phyloP scores from a whole-genome alignment of 1,284 basidiomycete species.

The Fomitopsis schrenkii region DNA sequence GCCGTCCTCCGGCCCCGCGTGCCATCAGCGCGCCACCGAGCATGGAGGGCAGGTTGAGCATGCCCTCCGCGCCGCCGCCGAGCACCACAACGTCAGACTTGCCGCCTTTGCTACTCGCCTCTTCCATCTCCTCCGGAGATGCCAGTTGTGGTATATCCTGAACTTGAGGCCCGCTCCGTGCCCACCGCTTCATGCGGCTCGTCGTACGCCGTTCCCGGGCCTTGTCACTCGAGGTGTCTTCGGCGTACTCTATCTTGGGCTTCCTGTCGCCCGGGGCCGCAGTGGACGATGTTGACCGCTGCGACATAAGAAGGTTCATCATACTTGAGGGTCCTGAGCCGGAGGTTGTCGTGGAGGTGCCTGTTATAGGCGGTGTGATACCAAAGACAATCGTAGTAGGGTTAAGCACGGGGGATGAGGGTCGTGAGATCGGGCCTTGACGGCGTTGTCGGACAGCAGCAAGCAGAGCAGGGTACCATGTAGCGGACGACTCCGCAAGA shows the following conservation, averaged over 20 bases:
- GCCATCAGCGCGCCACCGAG: slow-evolving; percentile 15
- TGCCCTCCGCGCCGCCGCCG: slow-evolving; percentile 29
- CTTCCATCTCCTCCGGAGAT: slow-evolving; percentile 35
- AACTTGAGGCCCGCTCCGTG: slow-evolving; percentile 44
- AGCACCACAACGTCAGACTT: slow-evolving; percentile 49
- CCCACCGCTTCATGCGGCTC: slow-evolving; percentile 68
- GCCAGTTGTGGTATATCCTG: slow-evolving; percentile 59
- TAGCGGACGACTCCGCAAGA: slow-evolving; percentile 64
- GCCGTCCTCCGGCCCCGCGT: slow-evolving; percentile 13
- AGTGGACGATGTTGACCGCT: slow-evolving; percentile 10
- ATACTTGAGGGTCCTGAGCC: slow-evolving; percentile 33
- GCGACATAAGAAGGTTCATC: slow-evolving; percentile 26
- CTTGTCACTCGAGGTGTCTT: slow-evolving; percentile 58
- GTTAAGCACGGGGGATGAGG: slow-evolving; percentile 52
- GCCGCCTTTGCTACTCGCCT: slow-evolving; percentile 24
- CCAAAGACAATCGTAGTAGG: slow-evolving; percentile 83
- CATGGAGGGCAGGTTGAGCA: slow-evolving; percentile 23
- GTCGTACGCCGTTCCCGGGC: slow-evolving; percentile 66
- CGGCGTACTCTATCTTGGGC: slow-evolving; percentile 50
- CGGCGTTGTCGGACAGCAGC: slow-evolving; percentile 72
- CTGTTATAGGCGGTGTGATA: slow-evolving; percentile 68
- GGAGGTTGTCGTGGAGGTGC: slow-evolving; percentile 26
- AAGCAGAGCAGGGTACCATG: slow-evolving; percentile 79
- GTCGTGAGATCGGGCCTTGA: slow-evolving; percentile 51
- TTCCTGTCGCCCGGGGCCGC: slow-evolving; percentile 13